Percentiles rank a stretch among this genome's conserved stretches.
phyloP scores from a whole-genome alignment of 768 basidiomycete species.

The Tephrocybe sp. region DNA sequence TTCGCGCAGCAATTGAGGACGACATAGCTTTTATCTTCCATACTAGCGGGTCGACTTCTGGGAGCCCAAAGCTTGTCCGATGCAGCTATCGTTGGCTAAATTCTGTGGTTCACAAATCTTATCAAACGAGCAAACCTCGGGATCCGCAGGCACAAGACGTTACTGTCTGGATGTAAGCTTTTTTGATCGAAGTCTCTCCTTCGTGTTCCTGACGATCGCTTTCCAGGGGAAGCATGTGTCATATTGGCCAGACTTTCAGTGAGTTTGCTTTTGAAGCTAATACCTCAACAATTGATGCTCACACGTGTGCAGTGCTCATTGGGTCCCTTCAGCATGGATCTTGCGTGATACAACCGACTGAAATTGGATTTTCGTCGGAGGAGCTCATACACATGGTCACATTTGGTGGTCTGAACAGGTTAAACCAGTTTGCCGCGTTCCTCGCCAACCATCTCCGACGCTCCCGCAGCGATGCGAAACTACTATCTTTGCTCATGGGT shows the following conservation, averaged over 20 bases:
- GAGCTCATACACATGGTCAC: slow-evolving; percentile 73
- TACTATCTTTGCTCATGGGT: slow-evolving; percentile 53
- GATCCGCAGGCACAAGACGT: slow-evolving; percentile 65
- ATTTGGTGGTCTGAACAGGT: slow-evolving; percentile 65
- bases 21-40: slow-evolving; percentile 69
- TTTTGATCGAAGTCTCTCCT: not conserved
- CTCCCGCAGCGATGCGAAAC: slow-evolving; percentile 59
- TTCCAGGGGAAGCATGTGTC: slow-evolving; percentile 78
- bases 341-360: slow-evolving; percentile 70
- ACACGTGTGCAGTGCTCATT: slow-evolving; percentile 55
- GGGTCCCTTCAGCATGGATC: slow-evolving; percentile 70
- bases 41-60: slow-evolving; percentile 83
- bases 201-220: slow-evolving; percentile 9
- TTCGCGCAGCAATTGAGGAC: slow-evolving; percentile 35
- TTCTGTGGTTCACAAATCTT: slow-evolving; percentile 61
- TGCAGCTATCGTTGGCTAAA: slow-evolving; percentile 69
- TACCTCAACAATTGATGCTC: slow-evolving; percentile 31
- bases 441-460: slow-evolving; percentile 57
- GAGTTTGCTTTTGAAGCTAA: slow-evolving; percentile 28
- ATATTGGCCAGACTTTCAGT: slow-evolving; percentile 79
- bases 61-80: slow-evolving; percentile 77
- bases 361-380: slow-evolving; percentile 60
- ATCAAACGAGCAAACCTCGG: slow-evolving; percentile 40
- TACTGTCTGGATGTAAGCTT: slow-evolving; percentile 63
- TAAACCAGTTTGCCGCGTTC: slow-evolving; percentile 74